phyloP scores from a whole-genome alignment of 2,329 filamentous ascomycete species.

The Stachybotrys chlorohalonatus region DNA sequence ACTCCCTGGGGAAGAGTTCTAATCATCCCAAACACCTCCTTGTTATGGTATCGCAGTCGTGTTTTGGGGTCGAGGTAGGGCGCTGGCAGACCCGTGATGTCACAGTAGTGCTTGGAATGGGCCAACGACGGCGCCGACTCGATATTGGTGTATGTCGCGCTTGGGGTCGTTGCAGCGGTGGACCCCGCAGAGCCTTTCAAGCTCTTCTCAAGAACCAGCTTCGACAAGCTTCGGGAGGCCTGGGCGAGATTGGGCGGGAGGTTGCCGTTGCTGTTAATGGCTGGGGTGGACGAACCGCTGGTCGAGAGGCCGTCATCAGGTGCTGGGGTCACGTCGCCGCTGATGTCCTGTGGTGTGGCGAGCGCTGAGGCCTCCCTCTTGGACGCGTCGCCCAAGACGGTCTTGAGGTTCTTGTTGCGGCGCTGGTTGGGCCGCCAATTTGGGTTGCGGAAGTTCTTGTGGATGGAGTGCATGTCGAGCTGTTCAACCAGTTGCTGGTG shows the following conservation, averaged over 20 bases:
- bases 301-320: constrained; percentile 45
- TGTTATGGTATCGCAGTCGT: constrained; percentile 82
- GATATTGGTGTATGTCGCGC: constrained; percentile 90
- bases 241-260: constrained; percentile 70
- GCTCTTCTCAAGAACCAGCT: constrained; percentile 81
- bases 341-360: constrained; percentile 67
- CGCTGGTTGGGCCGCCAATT: constrained; percentile 88
- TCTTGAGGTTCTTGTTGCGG: constrained; percentile 98
- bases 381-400: constrained; percentile 82
- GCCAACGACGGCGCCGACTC: constrained; percentile 86
- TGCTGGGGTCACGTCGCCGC: constrained; percentile 62
- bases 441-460: constrained; percentile 83
- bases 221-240: constrained; percentile 76
- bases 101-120: constrained; percentile 84
- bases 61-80: constrained; percentile 95
- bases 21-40: constrained; percentile 81
- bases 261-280: constrained; percentile 25
- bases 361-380: constrained; percentile 83
- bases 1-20: constrained; percentile 71
- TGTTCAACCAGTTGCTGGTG: constrained; percentile 82
- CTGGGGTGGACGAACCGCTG: constrained; percentile 50
- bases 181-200: constrained; percentile 27
- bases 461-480: constrained; percentile 80
- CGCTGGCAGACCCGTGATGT: constrained; percentile 86
- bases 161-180: constrained; percentile 41